These are phyloP conservation scores for Primulina huaijiensis DNA, from an alignment of 257 asterid genomes.

Conservation along the genomic window DNA sequence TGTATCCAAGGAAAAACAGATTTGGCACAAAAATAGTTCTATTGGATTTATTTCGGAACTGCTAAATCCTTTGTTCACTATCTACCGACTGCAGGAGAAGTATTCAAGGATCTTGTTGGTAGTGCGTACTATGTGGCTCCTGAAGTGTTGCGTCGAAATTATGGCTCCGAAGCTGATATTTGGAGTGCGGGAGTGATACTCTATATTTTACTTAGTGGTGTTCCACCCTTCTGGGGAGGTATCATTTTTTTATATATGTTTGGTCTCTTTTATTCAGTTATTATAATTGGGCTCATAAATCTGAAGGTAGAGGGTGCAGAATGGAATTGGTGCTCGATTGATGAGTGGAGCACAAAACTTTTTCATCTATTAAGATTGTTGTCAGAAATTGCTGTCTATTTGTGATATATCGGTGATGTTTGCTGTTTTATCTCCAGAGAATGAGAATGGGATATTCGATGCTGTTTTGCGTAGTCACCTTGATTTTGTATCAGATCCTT, in stretches of 20 bases:
- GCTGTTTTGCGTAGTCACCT: constrained; percentile 76
- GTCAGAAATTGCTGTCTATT: neutral
- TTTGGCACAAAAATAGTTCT: neutral
- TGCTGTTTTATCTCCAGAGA: constrained; percentile 51
- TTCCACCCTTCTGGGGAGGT: constrained; percentile 98
- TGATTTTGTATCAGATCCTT: constrained; percentile 77
- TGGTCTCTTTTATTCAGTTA: neutral
- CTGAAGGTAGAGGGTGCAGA: neutral
- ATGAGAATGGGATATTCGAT: constrained; percentile 80
- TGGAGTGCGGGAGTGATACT: constrained; percentile 95
- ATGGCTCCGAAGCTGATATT: constrained; percentile 81
- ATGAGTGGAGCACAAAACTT: neutral
- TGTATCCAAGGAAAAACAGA: neutral
- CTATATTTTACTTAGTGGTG: constrained; percentile 75
- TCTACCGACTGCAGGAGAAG: constrained; percentile 52
- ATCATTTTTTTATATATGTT: neutral
- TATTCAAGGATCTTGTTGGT: constrained; percentile 78
- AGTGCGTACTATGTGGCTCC: constrained; percentile 95
- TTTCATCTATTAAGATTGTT: neutral
- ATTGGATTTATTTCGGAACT: neutral
- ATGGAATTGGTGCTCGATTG: neutral
- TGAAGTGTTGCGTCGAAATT: constrained; percentile 74
- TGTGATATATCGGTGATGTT: neutral
- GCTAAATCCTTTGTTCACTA: constrained; percentile 8
- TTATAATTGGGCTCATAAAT: neutral